A percentile compares a stretch with the other conserved stretches of the same genome.
These are phyloP conservation scores for Debaryomyces singareniensis DNA, from an alignment of 1,139 yeast species.

Conservation along the genomic window DNA sequence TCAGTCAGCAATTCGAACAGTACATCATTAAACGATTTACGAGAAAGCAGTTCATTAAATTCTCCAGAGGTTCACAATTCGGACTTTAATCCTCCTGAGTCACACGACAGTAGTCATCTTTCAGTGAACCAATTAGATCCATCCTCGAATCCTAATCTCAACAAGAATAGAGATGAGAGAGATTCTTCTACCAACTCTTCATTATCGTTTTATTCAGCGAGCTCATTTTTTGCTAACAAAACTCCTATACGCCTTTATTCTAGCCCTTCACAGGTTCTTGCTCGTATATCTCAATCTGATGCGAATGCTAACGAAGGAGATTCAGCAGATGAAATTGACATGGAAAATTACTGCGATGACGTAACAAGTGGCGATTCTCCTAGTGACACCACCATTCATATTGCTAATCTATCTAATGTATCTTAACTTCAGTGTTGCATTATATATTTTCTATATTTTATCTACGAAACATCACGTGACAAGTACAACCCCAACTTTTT, in stretches of 20 bases:
- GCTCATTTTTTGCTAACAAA: background rate
- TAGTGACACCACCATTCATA: conserved; percentile 1
- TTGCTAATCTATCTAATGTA: background rate
- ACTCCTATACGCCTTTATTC: background rate
- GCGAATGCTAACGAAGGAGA: background rate
- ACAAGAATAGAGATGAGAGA: background rate
- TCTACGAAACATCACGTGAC: no score
- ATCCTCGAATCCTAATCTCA: background rate
- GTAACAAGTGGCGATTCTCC: background rate
- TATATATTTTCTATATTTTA: no score
- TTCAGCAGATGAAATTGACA: background rate
- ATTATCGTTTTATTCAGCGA: background rate
- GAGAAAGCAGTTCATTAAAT: background rate
- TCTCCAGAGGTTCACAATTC: background rate
- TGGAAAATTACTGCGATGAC: no score
- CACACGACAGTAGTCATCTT: background rate
- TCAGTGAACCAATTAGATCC: background rate
- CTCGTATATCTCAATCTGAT: background rate
- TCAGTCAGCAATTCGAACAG: background rate
- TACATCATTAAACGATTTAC: background rate
- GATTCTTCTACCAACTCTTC: background rate
- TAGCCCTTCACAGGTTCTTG: background rate
- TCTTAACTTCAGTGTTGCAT: background rate
- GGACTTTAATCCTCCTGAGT: background rate
- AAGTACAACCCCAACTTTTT: no score